Percentiles rank a stretch among this genome's conserved stretches.
These are phyloP conservation scores for sunflower (Helianthus annuus) DNA, from an alignment of 129 eudicot genomes.

Conservation along the genomic window HanXRQr2.0-SUNRISE NC_035449.2:12481821-12482320, in stretches of 20 bases:
- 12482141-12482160: not conserved
- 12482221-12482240: constrained; percentile 46
- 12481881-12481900: constrained; percentile 37
- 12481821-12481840: constrained; percentile 67
- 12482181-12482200: not conserved
- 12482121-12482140: constrained; percentile 14
- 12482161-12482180: not conserved
- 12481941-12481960: constrained; percentile 4
- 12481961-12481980: constrained; percentile 39
- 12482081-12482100: constrained; percentile 28
- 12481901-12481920: not conserved
- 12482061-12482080: constrained; percentile 26
- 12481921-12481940: not conserved
- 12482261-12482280: constrained; percentile 48
- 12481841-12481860: constrained; percentile 21
- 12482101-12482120: constrained; percentile 41
- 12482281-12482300: constrained; percentile 40
- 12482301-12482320: constrained; percentile 44
- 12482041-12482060: constrained; percentile 13
- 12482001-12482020: constrained; percentile 46
- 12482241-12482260: constrained; percentile 47
- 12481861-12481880: constrained; percentile 65
- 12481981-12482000: constrained; percentile 31
- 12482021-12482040: constrained; percentile 33
- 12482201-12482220: constrained; percentile 82